Evolutionary conservation across 108 stramenopile species (phyloP).

Genomic region (Nannochloropsis salina): DNA sequence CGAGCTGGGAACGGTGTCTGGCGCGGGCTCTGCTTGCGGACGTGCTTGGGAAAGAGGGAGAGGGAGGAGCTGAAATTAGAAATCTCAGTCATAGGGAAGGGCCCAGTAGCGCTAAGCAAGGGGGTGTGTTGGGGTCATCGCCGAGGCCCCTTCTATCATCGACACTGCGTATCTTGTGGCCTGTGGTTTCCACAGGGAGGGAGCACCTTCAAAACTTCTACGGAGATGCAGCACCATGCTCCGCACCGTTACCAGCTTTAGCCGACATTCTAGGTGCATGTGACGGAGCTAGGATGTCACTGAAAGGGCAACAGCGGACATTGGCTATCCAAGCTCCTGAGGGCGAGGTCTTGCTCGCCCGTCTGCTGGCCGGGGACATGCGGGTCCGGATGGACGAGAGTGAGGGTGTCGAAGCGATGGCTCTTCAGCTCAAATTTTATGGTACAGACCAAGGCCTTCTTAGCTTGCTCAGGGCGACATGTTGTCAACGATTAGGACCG

Average conservation of each 20-base stretch:
- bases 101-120: background rate
- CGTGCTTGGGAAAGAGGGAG: background rate
- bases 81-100: background rate
- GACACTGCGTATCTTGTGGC: background rate
- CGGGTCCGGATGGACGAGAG: background rate
- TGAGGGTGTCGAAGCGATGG: background rate
- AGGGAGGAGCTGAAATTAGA: background rate
- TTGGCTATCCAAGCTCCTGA: background rate
- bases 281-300: background rate
- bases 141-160: background rate
- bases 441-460: background rate
- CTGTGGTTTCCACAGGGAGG: background rate
- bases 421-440: background rate
- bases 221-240: background rate
- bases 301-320: background rate
- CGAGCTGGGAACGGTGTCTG: background rate
- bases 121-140: background rate
- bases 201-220: background rate
- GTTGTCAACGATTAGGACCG: conserved; percentile 9
- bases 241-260: background rate
- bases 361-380: background rate
- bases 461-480: background rate
- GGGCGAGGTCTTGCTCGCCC: background rate
- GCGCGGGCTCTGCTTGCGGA: background rate
- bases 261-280: background rate